Evolutionary conservation across 495 filamentous ascomycete genomes (phyloP), one percentile per base, ranked within the genome.

Genomic region (Jackrogersella multiformis): DNA sequence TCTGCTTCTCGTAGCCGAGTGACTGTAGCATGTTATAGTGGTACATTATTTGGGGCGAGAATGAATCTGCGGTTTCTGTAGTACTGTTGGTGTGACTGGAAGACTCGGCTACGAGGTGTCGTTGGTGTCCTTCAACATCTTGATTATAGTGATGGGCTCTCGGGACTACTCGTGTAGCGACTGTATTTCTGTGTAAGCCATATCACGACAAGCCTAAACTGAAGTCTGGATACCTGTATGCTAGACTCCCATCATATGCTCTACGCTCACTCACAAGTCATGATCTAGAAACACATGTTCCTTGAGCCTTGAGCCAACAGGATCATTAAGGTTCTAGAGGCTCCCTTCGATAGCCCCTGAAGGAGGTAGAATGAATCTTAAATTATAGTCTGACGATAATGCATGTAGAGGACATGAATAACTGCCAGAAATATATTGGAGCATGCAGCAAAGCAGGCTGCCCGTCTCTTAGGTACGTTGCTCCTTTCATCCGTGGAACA

Each of bases 321-420:
- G 56, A 61, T 61, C 56, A 66, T 38, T 56, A 60, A 51, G 41
- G 39, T 56, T 55, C 16, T 55, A 18, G 23, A 52, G 23, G 10
- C 28, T 18, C 41, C 9, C 35, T 10, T 4, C 8, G 12, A 48
- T 32, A 30, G 15, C 32, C 32, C 41, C 51, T 15, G 49, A n/a
- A n/a, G 13, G 28, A 23, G n/a, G 46, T 49, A 16, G 32, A 36
- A 42, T 8, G 26, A 58, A 16, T 42, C n/a, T 38, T 39, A 13
- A 12, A 12, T n/a, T 38, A 26, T 24, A 42, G 9, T 28, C 6
- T 18, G 15, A 38, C 20, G 21, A 5, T n/a, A 32, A 42, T 30
- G 23, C 55, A 45, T 24, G 26, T 4, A 13, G 9, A 26, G 30
- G 51, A 32, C 38, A 56, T n/a, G 32, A 28, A 26, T 15, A 10